A percentile compares a stretch with the other conserved stretches of the same genome.
phyloP scores from a whole-genome alignment of 495 filamentous ascomycete genomes.

The Aspergillus sparsus region DNA sequence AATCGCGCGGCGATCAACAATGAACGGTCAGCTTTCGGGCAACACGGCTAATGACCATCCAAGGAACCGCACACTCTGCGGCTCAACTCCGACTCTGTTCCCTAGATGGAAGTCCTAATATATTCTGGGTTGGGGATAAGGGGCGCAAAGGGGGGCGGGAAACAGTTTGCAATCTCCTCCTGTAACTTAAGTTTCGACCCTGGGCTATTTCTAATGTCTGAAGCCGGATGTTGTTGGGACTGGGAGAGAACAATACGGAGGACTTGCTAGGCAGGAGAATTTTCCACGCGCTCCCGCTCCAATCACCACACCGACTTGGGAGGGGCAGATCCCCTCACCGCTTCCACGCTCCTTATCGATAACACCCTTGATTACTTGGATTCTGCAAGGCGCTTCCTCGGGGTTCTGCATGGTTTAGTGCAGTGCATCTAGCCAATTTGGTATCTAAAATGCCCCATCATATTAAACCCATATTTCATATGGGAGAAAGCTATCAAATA shows the following conservation, averaged over 20 bases:
- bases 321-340: slow-evolving; percentile 24
- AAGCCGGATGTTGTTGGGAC: slow-evolving; percentile 10
- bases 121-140: background rate
- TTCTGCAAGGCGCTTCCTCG: too few species aligned
- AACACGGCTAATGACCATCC: slow-evolving; percentile 8
- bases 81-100: slow-evolving; percentile 4
- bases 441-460: too few species aligned
- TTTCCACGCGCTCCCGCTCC: slow-evolving; percentile 30
- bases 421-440: too few species aligned
- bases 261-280: slow-evolving; percentile 18
- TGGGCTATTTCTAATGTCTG: slow-evolving; percentile 7
- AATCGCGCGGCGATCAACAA: slow-evolving; percentile 15
- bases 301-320: slow-evolving; percentile 29
- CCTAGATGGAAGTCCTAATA: background rate
- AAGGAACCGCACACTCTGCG: slow-evolving; percentile 13
- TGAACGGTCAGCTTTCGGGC: slow-evolving; percentile 14
- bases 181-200: background rate
- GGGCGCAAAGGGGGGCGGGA: slow-evolving; percentile 3
- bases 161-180: slow-evolving; percentile 9
- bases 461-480: too few species aligned
- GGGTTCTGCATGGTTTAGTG: too few species aligned
- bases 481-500: too few species aligned
- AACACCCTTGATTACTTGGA: background rate
- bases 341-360: slow-evolving; percentile 21
- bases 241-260: slow-evolving; percentile 13